Percentiles rank a stretch among this genome's conserved stretches.
phyloP scores from a whole-genome alignment of 164 flowering plant genomes.

The Nymphaea thermarum region DNA sequence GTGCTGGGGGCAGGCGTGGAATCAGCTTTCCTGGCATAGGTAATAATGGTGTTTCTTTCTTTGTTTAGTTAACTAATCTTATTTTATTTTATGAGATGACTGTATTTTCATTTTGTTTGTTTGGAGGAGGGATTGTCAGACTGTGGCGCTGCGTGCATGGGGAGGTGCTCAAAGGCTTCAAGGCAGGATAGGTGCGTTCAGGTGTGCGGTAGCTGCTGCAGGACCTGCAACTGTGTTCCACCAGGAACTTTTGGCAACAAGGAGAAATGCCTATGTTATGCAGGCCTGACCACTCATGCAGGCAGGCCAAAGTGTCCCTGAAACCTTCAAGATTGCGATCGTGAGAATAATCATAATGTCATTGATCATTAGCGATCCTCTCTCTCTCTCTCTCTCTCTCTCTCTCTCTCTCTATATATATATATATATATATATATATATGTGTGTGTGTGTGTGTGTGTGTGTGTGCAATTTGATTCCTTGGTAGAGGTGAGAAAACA shows the following conservation, averaged over 20 bases:
- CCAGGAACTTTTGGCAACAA: constrained; percentile 43
- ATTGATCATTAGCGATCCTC: not conserved
- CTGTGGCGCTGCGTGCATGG: constrained; percentile 23
- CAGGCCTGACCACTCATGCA: constrained; percentile 35
- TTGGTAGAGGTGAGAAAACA: too few relatives aligned
- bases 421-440: too few relatives aligned
- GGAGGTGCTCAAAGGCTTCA: constrained; percentile 38
- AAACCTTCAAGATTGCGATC: too few relatives aligned
- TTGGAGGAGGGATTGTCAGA: constrained; percentile 16
- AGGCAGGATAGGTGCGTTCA: constrained; percentile 39
- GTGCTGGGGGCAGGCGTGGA: too few relatives aligned
- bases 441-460: too few relatives aligned
- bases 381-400: constrained; percentile 1
- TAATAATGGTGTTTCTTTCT: not conserved
- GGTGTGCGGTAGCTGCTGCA: constrained; percentile 48
- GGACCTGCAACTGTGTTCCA: constrained; percentile 53
- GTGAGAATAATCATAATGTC: not conserved
- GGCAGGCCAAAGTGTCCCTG: constrained; percentile 35
- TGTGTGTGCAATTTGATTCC: too few relatives aligned
- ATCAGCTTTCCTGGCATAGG: not conserved
- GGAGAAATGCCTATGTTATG: constrained; percentile 45
- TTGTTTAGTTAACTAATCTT: not conserved
- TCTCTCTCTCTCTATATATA: too few relatives aligned
- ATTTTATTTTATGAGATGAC: not conserved
- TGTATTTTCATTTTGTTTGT: not conserved